Evolutionary conservation across 768 basidiomycete species (phyloP), one percentile per base, ranked within the genome.

Genomic region (Agrocybe praecox): DNA sequence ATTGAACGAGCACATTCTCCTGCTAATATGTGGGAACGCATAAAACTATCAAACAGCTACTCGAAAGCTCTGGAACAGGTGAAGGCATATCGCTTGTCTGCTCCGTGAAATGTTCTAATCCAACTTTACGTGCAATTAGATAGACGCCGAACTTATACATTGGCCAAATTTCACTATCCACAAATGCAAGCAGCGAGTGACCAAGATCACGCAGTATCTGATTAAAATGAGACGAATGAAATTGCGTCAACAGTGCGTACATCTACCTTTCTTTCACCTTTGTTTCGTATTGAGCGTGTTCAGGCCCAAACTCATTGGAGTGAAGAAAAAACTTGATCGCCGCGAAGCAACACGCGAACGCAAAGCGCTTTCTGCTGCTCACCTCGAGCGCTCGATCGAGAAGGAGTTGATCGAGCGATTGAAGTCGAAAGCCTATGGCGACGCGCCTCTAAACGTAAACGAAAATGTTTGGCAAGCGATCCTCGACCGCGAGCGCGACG

Each of bases 131-230:
- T 32, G 40, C 43, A 11, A 21, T 26, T 62, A 98, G 96, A 96
- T 99, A 67, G 97, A 98, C 78, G 82, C 80, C 52, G 94, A 98
- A 68, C 83, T 98, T 58, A 82, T 94, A n/a, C 94, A 98, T 70
- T 98, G 97, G 97, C 96, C 97, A 4, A 95, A 95, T 66, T 98
- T 96, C 72, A 87, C 87, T 29, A 90, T 95, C 52, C 97, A 98
- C 79, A 98, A 98, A 76, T 98, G 97, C 84, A 99, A 99, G 80
- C 97, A 99, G 75, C 87, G 97, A 45, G 82, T 98, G 26, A 99
- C 97, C 11, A 99, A 98, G 78, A 98, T 99, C 65, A 98, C 96
- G 0, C 97, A 99, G 71, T 98, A 98, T 69, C 85, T 99, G 61
- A 98, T 98, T 72, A 96, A 97, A 79, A 97, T 98, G 96, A 84